These are phyloP conservation scores for Suillus subaureus DNA, from an alignment of 768 basidiomycete genomes.

Conservation along the genomic window DNA sequence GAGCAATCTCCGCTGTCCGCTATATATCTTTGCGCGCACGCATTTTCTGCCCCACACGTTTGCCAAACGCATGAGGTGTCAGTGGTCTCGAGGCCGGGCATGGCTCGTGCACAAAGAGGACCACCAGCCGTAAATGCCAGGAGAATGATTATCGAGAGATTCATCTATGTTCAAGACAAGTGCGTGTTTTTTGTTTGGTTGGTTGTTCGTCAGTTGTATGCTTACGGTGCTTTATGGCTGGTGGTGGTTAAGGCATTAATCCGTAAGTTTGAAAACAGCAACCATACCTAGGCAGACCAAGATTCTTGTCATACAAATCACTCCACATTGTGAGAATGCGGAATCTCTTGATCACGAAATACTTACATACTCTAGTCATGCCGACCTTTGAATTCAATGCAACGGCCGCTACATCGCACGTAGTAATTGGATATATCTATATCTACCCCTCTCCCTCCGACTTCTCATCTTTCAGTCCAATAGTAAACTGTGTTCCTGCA, in stretches of 20 bases:
- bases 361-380: background rate
- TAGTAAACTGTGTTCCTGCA: background rate
- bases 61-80: conserved; percentile 11
- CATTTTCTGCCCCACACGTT: background rate
- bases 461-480: background rate
- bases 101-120: background rate
- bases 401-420: background rate
- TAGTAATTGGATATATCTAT: background rate
- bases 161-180: background rate
- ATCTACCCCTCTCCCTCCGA: background rate
- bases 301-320: too few species aligned
- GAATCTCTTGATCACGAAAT: background rate
- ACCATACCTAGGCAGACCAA: background rate
- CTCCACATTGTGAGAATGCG: background rate
- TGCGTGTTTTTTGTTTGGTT: background rate
- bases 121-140: background rate
- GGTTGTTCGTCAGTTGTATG: background rate
- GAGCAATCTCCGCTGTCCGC: too few species aligned
- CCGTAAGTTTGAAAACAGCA: background rate
- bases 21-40: background rate
- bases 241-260: background rate
- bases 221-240: background rate
- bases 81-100: background rate
- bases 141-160: background rate
- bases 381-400: background rate